These are phyloP conservation scores for Aspergillus neotritici DNA, from an alignment of 2,329 filamentous ascomycete species.

Conservation along the genomic window DNA sequence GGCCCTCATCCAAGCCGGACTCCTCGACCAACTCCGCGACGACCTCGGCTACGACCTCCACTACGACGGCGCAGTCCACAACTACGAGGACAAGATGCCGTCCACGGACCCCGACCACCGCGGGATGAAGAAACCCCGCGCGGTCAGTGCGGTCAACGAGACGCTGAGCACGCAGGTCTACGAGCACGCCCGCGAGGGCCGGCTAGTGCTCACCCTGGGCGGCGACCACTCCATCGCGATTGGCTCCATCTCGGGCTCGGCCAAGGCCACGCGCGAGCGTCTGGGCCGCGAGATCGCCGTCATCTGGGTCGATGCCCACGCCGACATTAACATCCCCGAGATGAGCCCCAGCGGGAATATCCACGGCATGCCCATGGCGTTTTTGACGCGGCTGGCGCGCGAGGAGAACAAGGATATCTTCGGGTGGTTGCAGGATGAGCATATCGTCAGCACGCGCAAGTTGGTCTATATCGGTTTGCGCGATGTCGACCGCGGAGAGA, in stretches of 20 bases:
- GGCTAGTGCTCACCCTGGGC: constrained; percentile 86
- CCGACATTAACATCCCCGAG: constrained; percentile 96
- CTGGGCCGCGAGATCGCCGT: constrained; percentile 79
- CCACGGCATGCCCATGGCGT: constrained; percentile 95
- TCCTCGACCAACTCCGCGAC: constrained; percentile 73
- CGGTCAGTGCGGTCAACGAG: constrained; percentile 78
- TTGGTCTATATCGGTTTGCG: constrained; percentile 94
- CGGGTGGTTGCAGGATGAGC: constrained; percentile 71
- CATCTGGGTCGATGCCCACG: constrained; percentile 97
- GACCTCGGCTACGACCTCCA: constrained; percentile 86
- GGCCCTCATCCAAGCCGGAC: constrained; percentile 80
- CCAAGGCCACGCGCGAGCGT: constrained; percentile 78
- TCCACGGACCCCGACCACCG: constrained; percentile 68
- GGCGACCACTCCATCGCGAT: constrained; percentile 97
- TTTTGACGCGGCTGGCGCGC: constrained; percentile 76
- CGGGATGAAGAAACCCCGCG: constrained; percentile 87
- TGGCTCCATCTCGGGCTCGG: constrained; percentile 81
- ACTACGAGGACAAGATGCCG: constrained; percentile 71
- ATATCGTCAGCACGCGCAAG: constrained; percentile 64
- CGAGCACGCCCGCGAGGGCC: constrained; percentile 72
- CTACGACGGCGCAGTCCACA: constrained; percentile 76
- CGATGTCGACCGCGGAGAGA: constrained; percentile 90
- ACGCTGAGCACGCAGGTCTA: constrained; percentile 81
- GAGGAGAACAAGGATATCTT: constrained; percentile 75
- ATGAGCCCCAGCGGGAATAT: constrained; percentile 85